Conservation (phyloP, 1,284 basidiomycete genomes). For the Fomitopsis palustris region DNA sequence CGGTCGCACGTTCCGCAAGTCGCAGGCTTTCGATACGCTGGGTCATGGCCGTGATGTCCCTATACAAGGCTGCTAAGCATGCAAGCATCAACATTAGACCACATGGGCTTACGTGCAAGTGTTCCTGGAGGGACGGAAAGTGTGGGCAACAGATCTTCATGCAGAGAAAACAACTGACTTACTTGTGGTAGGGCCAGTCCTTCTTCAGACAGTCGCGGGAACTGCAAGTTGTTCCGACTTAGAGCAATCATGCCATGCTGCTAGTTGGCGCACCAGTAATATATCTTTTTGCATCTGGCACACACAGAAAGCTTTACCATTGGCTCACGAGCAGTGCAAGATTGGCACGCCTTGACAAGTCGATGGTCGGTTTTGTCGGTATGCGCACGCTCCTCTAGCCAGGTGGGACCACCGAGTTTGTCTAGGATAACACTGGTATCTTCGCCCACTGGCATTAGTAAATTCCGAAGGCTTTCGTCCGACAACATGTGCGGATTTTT, state of each 20-base stretch:
- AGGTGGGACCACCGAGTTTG: slow-evolving; percentile 13
- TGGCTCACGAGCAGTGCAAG: slow-evolving; percentile 13
- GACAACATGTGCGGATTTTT: slow-evolving; percentile 14
- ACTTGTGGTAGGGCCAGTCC: slow-evolving; percentile 22
- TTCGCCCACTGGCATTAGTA: slow-evolving; percentile 6
- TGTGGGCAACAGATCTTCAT: not conserved
- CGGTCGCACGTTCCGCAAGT: slow-evolving; percentile 3
- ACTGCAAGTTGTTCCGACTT: no score
- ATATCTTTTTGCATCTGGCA: slow-evolving; percentile 15
- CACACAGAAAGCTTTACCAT: slow-evolving; percentile 15
- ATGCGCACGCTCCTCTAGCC: slow-evolving; percentile 10
- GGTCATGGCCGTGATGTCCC: slow-evolving; percentile 1
- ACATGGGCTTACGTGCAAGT: slow-evolving; percentile 1
- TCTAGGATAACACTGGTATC: slow-evolving; percentile 11
- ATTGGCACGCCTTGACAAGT: slow-evolving; percentile 10
- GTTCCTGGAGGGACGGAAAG: not conserved
- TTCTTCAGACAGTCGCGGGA: slow-evolving; percentile 19
- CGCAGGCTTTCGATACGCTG: not conserved
- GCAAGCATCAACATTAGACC: not conserved
- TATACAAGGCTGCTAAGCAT: not conserved
- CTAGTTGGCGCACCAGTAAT: slow-evolving; percentile 22
- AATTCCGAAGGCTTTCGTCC: slow-evolving; percentile 1
- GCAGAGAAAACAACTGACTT: not conserved
- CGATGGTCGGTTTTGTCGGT: slow-evolving; percentile 11
- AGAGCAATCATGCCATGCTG: no score